A percentile compares a stretch with the other conserved stretches of the same genome.
Evolutionary conservation across 2,329 filamentous ascomycete species (phyloP).

Genomic region (Colletotrichum aenigma): DNA sequence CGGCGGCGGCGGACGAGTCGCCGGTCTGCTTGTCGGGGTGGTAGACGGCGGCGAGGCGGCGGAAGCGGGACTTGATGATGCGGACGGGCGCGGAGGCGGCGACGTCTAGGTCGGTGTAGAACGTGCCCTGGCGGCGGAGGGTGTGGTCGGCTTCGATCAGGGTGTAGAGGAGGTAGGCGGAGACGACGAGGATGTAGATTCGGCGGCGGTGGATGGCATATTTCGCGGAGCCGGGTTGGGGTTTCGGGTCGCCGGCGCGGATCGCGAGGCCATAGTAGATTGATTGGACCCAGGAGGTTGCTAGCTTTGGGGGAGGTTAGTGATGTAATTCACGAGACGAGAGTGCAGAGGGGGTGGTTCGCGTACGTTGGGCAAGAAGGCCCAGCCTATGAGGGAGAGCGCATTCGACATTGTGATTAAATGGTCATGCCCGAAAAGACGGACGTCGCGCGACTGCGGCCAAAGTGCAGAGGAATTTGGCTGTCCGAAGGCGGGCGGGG

Average conservation of each 20-base stretch:
- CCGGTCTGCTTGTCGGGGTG: constrained; percentile 83
- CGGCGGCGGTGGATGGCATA: constrained; percentile 77
- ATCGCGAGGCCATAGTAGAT: constrained; percentile 89
- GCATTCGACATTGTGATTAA: constrained; percentile 43
- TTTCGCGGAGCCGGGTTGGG: constrained; percentile 69
- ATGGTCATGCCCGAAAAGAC: not conserved
- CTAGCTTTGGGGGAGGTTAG: constrained; percentile 59
- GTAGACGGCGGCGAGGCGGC: constrained; percentile 70
- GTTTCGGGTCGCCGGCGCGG: constrained; percentile 85
- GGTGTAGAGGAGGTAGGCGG: constrained; percentile 86
- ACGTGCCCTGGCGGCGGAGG: constrained; percentile 73
- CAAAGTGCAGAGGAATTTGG: not conserved
- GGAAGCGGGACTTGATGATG: constrained; percentile 83
- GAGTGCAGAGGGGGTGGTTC: not conserved
- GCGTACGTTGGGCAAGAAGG: constrained; percentile 58
- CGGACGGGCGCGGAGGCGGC: constrained; percentile 64
- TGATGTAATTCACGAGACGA: not conserved
- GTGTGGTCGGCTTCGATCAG: constrained; percentile 91
- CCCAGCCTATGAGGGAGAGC: constrained; percentile 61
- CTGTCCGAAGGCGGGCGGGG: not conserved
- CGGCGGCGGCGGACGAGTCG: constrained; percentile 38
- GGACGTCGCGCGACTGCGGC: not conserved
- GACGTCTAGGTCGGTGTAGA: constrained; percentile 79
- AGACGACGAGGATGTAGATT: constrained; percentile 84
- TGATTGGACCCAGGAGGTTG: constrained; percentile 76